Evolutionary conservation across 371 early-diverging fungal genomes (phyloP), one percentile per base, ranked within the genome.

Genomic region (Nematocida sp.): DNA sequence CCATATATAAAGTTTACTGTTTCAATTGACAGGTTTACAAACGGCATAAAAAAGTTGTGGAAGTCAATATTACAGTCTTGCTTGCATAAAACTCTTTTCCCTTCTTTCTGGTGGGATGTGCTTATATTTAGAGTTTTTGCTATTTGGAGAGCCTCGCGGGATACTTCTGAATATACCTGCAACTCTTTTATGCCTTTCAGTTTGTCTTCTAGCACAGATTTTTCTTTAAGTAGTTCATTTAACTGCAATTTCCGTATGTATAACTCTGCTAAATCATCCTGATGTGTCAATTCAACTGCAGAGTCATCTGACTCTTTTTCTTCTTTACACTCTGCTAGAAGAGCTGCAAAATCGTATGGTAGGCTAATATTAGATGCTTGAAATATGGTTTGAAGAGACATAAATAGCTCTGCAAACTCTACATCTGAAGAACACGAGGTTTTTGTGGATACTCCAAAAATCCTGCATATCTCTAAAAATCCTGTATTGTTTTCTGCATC

Each of bases 41-140:
- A 74, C 6, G 74, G 74, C 20, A 74, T 11, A 40, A 74, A 74
- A 44, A 42, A 44, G 47, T n/a, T 55, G 56, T 74, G 74, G 42
- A 74, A 66, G 39, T 66, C 74, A 11, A 66, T 46, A 15, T 9
- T 4, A 54, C 50, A 47, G 15, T 74, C 66, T 33, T 5, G 33
- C 15, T n/a, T n/a, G 6, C 15, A 13, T 7, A 20, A 4, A 18
- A 50, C 42, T 5, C 25, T 15, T 11, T 7, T 18, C 50, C 23
- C 74, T n/a, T 45, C 42, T 62, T 13, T 23, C 20, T 62, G 6
- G 3, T 73, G 20, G 2, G 23, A 11, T 44, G 72, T 72, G 9
- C 11, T 27, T 15, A 73, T 46, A 3, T 15, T 18, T 39, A 73
- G 73, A n/a, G 13, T 18, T 20, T 73, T 40, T 42, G 73, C 73